phyloP scores from a whole-genome alignment of 495 filamentous ascomycete genomes.

The Penicillium tannophilum region DNA sequence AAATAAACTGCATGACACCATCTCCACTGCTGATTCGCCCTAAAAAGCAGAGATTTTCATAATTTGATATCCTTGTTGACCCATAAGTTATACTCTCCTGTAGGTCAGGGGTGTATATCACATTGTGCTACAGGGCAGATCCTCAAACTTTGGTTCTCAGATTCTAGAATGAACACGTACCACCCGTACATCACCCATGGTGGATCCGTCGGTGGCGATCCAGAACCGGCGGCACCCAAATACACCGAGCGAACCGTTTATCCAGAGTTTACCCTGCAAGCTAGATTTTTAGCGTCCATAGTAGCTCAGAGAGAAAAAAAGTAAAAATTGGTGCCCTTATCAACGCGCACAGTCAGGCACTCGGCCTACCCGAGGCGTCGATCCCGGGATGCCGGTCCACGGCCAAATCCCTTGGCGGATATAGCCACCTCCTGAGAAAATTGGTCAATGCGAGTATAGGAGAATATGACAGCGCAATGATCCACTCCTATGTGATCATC shows the following conservation, averaged over 20 bases:
- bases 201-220: conserved; percentile 21
- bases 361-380: conserved; percentile 11
- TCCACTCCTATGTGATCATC: conserved; percentile 21
- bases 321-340: conserved; percentile 17
- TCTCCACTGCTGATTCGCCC: not conserved
- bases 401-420: not conserved
- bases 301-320: not conserved
- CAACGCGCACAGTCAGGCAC: not conserved
- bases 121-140: not conserved
- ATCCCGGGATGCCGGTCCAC: conserved; percentile 17
- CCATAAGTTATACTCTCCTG: too few relatives aligned
- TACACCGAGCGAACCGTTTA: not conserved
- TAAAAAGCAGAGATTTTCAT: not conserved
- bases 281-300: not conserved
- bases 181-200: conserved; percentile 16
- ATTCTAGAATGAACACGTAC: conserved; percentile 20
- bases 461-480: conserved; percentile 17
- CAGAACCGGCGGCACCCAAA: conserved; percentile 10
- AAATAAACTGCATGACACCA: conserved; percentile 8
- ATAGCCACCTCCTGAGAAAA: conserved; percentile 24
- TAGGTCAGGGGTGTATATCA: too few relatives aligned
- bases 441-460: not conserved
- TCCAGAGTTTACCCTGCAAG: not conserved
- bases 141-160: too few relatives aligned
- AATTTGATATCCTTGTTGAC: not conserved